Conservation (phyloP, 2,329 filamentous ascomycete species). For the Fonsecaea pedrosoi region DNA sequence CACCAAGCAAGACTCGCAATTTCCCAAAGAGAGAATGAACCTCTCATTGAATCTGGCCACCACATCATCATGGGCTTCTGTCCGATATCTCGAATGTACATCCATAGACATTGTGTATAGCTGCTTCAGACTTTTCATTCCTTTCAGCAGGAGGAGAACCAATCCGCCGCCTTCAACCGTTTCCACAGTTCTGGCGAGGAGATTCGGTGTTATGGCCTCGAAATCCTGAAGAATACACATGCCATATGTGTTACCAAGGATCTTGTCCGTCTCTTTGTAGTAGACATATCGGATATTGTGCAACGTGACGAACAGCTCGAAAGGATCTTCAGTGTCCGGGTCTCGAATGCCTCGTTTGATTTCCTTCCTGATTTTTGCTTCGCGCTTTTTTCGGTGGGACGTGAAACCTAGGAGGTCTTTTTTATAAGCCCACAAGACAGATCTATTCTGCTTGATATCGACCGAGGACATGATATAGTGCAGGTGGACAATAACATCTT, state of each 20-base stretch:
- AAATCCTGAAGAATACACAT: constrained; percentile 99
- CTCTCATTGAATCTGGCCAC: constrained; percentile 96
- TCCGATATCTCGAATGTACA: constrained; percentile 93
- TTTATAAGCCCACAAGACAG: constrained; percentile 98
- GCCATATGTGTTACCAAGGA: constrained; percentile 95
- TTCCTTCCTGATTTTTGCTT: constrained; percentile 97
- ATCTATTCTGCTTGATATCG: constrained; percentile 94
- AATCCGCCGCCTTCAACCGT: constrained; percentile 96
- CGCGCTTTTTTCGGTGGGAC: constrained; percentile 95
- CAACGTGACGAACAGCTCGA: constrained; percentile 94
- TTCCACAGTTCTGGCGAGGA: constrained; percentile 92
- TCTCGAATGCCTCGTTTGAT: constrained; percentile 94
- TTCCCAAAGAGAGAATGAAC: constrained; percentile 93
- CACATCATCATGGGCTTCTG: constrained; percentile 94
- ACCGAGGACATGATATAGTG: constrained; percentile 92
- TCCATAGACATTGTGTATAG: constrained; percentile 98
- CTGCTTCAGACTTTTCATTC: constrained; percentile 96
- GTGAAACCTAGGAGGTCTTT: constrained; percentile 95
- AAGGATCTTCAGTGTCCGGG: constrained; percentile 89
- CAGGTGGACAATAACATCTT: constrained; percentile 94
- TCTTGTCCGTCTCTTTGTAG: constrained; percentile 99
- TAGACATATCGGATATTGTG: constrained; percentile 99
- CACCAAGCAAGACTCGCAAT: constrained; percentile 91
- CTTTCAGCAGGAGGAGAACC: constrained; percentile 88
- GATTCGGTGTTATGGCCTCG: constrained; percentile 95